A percentile compares a stretch with the other conserved stretches of the same genome.
Conservation (phyloP, 495 filamentous ascomycete genomes). For the Xanthoparmelia taractica region DNA sequence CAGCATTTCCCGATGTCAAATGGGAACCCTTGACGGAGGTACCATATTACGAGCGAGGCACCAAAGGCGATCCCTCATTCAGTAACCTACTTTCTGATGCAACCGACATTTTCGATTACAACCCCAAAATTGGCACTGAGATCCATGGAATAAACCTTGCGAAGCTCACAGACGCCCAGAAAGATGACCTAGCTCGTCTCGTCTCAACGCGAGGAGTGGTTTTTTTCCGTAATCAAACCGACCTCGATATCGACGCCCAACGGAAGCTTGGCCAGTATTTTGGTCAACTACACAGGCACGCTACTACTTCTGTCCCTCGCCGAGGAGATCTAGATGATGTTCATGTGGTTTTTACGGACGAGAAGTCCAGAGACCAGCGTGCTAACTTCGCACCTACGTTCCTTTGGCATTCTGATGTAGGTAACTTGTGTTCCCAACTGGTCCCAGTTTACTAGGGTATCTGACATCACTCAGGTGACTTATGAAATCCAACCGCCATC, state of each 20-base stretch:
- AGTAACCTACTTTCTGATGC: constrained; percentile 42
- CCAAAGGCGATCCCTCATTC: constrained; percentile 49
- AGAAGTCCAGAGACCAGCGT: constrained; percentile 54
- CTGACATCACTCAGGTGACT: constrained; percentile 42
- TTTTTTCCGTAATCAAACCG: constrained; percentile 61
- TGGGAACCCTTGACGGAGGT: constrained; percentile 47
- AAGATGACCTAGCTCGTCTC: constrained; percentile 66
- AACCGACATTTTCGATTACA: constrained; percentile 52
- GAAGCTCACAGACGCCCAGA: constrained; percentile 57
- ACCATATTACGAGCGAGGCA: constrained; percentile 48
- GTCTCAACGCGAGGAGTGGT: constrained; percentile 67
- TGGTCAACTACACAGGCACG: constrained; percentile 58
- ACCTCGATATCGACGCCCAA: constrained; percentile 59
- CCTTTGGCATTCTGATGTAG: constrained; percentile 57
- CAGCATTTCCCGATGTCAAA: constrained; percentile 48
- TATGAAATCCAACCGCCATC: constrained; percentile 74
- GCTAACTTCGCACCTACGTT: constrained; percentile 44
- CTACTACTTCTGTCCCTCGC: constrained; percentile 53
- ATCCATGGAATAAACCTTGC: constrained; percentile 62
- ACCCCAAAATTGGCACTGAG: constrained; percentile 65
- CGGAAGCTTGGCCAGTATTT: constrained; percentile 59
- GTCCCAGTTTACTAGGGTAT: background rate
- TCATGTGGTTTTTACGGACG: constrained; percentile 59
- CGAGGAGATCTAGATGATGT: constrained; percentile 58
- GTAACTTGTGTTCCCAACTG: background rate